Conservation (phyloP, 2,329 filamentous ascomycete genomes). For the Pseudogymnoascus sp. region DNA sequence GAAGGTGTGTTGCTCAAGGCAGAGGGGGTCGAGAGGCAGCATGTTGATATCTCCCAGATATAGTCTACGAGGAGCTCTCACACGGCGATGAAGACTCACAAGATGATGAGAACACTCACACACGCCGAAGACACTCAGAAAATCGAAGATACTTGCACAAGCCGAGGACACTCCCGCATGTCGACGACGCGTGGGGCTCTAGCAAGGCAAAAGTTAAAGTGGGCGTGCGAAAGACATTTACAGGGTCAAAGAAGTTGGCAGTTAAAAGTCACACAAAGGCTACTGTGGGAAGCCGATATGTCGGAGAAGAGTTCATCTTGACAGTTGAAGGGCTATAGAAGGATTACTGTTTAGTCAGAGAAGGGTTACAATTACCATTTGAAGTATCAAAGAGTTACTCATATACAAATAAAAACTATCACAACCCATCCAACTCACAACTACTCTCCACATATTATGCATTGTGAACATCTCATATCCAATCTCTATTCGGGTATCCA, state of each 20-base stretch:
- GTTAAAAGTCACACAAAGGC: neutral
- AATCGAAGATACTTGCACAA: neutral
- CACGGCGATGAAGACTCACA: neutral
- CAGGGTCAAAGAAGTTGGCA: neutral
- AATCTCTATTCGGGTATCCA: slow-evolving; percentile 1
- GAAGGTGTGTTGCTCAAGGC: neutral
- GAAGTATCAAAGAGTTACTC: neutral
- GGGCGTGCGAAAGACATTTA: neutral
- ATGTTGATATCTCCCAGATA: neutral
- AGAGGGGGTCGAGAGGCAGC: neutral
- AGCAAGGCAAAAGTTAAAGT: no score
- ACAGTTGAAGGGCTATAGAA: neutral
- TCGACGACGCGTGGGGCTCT: neutral
- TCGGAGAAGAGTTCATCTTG: neutral
- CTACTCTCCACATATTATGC: neutral
- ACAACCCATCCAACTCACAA: neutral
- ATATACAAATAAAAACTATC: neutral
- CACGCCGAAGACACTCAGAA: neutral
- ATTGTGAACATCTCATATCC: neutral
- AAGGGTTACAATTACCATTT: neutral
- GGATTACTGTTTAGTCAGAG: neutral
- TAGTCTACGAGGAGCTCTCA: neutral
- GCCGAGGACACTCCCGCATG: neutral
- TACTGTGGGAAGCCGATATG: neutral
- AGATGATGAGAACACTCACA: neutral